Evolutionary conservation across 306 rosid species (phyloP), one percentile per base, ranked within the genome.

Genomic region (Glycine tomentella): DNA sequence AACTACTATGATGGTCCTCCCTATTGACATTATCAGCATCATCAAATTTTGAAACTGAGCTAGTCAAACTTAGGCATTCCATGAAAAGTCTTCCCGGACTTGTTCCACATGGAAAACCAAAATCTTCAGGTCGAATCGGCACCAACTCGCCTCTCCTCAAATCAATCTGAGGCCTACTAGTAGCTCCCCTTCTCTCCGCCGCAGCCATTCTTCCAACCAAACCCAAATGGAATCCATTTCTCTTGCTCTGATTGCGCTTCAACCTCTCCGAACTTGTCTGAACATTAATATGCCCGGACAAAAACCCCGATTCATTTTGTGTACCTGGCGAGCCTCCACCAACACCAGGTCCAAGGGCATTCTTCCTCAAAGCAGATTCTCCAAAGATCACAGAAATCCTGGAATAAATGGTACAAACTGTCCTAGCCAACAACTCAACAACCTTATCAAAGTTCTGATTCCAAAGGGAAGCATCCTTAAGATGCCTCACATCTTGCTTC

Each of bases 51-150:
- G 92, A 81, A 75, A 90, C 92, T 17, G 96, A 85, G 85, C 94
- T 86, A 72, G 90, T 89, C 76, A 94, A 81, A 74, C 97, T 91
- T 14, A 94, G 87, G 77, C 98, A 94, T 36, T 91, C 97, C 97
- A 90, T 92, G 57, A 94, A 90, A 78, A 94, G 89, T 87, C 94
- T 91, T 61, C 97, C 97, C 0, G 97, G 94, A 85, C 92, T 89
- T 17, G 92, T 71, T 81, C 92, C 97, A 49, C 97, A 94, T 0
- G 91, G 94, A 74, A 91, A 87, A 61, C 82, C 91, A 33, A 94
- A 82, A 77, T 89, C 97, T 53, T 94, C 93, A 0, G 83, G 79
- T 58, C 83, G 80, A 81, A 91, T 69, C 75, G 87, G 69, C 0
- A 82, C 91, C 50, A 92, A 59, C 17, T 89, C 92, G 4, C 87